Conservation (phyloP, 129 eudicot genomes). For the Lonicera japonica region DNA sequence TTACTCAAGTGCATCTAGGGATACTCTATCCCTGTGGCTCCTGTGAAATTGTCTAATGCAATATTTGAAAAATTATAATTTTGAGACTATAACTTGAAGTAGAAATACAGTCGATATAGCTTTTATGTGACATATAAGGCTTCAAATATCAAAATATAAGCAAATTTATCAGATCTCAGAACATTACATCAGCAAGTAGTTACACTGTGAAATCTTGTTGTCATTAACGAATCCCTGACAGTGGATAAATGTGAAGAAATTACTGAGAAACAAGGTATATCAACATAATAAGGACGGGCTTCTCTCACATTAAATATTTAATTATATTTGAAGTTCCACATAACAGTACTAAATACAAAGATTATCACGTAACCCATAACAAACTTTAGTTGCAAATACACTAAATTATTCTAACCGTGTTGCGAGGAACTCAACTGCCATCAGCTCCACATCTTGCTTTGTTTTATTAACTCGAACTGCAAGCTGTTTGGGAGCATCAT, state of each 20-base stretch:
- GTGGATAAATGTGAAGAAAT: background rate
- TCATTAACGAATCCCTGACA: background rate
- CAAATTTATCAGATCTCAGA: no score
- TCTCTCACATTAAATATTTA: background rate
- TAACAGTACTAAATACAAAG: background rate
- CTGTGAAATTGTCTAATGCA: background rate
- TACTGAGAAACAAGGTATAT: background rate
- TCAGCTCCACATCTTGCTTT: constrained; percentile 48
- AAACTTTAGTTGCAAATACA: background rate
- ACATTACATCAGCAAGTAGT: no score
- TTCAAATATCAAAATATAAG: no score
- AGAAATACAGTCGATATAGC: background rate
- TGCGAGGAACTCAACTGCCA: constrained; percentile 47
- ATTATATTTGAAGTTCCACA: background rate
- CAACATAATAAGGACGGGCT: background rate
- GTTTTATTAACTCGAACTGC: constrained; percentile 21
- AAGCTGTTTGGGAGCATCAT: constrained; percentile 9
- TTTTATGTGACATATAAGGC: no score
- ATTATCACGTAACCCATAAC: background rate
- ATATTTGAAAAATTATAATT: background rate
- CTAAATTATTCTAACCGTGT: constrained; percentile 37
- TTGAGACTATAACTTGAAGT: background rate
- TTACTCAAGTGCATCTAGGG: background rate
- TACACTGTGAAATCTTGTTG: no score
- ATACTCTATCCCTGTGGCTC: background rate